phyloP scores from a whole-genome alignment of 768 basidiomycete species.

The Trametes punicea region DNA sequence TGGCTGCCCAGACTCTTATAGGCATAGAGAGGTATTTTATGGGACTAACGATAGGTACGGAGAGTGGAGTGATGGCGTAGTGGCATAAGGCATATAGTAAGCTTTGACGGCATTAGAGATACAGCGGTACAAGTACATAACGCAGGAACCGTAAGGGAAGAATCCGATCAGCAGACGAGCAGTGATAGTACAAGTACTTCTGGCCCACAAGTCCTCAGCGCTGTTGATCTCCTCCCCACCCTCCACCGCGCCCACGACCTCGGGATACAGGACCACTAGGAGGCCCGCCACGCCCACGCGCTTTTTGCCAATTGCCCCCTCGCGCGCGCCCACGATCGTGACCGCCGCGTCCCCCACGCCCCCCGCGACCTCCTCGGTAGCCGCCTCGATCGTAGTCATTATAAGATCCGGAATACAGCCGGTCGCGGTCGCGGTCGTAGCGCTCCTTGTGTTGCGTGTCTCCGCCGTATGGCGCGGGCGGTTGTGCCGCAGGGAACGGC shows the following conservation, averaged over 20 bases:
- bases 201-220: background rate
- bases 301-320: background rate
- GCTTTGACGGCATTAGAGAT: too few relatives aligned
- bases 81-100: background rate
- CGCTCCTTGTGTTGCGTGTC: conserved; percentile 29
- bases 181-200: background rate
- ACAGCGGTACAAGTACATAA: background rate
- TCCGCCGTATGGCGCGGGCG: conserved; percentile 21
- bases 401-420: background rate
- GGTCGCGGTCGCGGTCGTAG: conserved; percentile 17
- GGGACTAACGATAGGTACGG: too few relatives aligned
- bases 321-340: background rate
- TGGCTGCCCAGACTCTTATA: background rate
- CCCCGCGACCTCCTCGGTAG: background rate
- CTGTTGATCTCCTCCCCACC: background rate
- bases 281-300: background rate
- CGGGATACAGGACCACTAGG: background rate
- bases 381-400: background rate
- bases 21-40: background rate
- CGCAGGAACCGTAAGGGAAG: background rate
- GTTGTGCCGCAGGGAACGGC: background rate
- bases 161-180: background rate
- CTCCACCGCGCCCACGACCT: background rate
- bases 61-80: background rate
- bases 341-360: background rate